A percentile compares a stretch with the other conserved stretches of the same genome.
These are phyloP conservation scores for Cyberlindnera mrakii DNA, from an alignment of 805 yeast genomes.

Conservation along the genomic window DNA sequence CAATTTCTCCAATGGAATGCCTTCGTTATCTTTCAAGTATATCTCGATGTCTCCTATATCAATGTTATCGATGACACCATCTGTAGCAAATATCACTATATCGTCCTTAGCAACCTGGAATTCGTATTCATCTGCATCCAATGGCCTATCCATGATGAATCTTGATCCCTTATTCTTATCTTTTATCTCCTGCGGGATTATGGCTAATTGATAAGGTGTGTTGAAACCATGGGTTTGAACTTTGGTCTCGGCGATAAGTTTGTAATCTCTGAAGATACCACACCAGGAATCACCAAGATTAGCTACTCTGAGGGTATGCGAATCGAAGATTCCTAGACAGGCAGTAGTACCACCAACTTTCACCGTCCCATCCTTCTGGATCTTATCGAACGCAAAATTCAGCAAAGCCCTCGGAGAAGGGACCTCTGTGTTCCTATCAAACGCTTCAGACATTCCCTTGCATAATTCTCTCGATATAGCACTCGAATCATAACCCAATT, in stretches of 20 bases:
- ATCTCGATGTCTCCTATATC: slow-evolving; percentile 64
- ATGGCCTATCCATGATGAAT: slow-evolving; percentile 67
- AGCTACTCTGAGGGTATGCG: slow-evolving; percentile 50
- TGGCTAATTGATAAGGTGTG: slow-evolving; percentile 87
- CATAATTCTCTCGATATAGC: slow-evolving; percentile 83
- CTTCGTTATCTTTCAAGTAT: slow-evolving; percentile 49
- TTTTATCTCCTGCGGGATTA: slow-evolving; percentile 62
- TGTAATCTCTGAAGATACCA: slow-evolving; percentile 67
- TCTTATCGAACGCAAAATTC: slow-evolving; percentile 46
- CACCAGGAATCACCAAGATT: slow-evolving; percentile 96
- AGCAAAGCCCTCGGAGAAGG: slow-evolving; percentile 38
- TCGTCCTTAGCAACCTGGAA: slow-evolving; percentile 69
- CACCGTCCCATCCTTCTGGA: slow-evolving; percentile 50
- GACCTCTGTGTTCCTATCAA: slow-evolving; percentile 8
- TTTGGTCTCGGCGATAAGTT: slow-evolving; percentile 57
- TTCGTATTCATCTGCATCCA: slow-evolving; percentile 56
- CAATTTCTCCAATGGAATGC: slow-evolving; percentile 35
- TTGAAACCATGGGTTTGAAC: slow-evolving; percentile 85
- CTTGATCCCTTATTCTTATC: slow-evolving; percentile 43
- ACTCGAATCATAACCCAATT: slow-evolving; percentile 83
- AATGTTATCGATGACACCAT: slow-evolving; percentile 89
- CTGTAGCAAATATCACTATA: slow-evolving; percentile 81
- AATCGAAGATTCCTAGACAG: slow-evolving; percentile 67
- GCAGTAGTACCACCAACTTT: slow-evolving; percentile 94
- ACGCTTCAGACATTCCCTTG: slow-evolving; percentile 37